A percentile compares a stretch with the other conserved stretches of the same genome.
Evolutionary conservation across 78 protist genomes (phyloP).

Genomic region (Cyanophora paradoxa): DNA sequence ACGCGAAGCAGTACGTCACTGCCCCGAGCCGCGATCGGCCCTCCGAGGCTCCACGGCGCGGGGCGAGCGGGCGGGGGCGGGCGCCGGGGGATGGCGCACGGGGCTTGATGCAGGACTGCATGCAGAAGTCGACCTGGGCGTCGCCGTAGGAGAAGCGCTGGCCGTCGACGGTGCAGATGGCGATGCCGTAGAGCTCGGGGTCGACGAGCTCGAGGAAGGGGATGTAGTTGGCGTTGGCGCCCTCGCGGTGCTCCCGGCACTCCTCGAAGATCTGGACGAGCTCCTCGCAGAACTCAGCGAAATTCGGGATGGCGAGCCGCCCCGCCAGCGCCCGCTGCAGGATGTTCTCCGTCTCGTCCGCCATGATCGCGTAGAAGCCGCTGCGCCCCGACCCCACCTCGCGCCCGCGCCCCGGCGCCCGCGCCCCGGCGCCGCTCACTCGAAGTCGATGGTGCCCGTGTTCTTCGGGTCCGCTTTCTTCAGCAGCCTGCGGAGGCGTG

Average conservation of each 20-base stretch:
- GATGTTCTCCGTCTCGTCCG: no score
- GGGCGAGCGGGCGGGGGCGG: no score
- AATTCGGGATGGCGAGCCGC: not conserved
- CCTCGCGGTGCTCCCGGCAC: not conserved
- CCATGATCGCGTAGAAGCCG: no score
- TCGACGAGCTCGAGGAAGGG: constrained; percentile 13
- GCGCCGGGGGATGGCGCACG: no score
- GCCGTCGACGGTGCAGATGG: constrained; percentile 55
- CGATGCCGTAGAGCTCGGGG: not conserved
- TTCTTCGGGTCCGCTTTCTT: no score
- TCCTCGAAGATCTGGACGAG: not conserved
- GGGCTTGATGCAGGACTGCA: constrained; percentile 45
- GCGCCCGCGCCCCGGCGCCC: no score
- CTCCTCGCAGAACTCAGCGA: not conserved
- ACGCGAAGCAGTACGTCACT: constrained; percentile 34
- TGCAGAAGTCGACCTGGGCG: constrained; percentile 15
- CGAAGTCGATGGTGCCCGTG: no score
- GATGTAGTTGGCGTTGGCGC: constrained; percentile 2
- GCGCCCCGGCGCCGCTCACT: no score
- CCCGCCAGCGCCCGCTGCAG: not conserved
- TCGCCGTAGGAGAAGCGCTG: constrained; percentile 55
- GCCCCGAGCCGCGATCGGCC: no score
- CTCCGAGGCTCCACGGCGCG: no score
- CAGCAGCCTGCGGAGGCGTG: no score
- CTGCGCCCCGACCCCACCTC: no score